phyloP scores from a whole-genome alignment of 2,329 filamentous ascomycete genomes.

The Microcyclospora pomicola region DNA sequence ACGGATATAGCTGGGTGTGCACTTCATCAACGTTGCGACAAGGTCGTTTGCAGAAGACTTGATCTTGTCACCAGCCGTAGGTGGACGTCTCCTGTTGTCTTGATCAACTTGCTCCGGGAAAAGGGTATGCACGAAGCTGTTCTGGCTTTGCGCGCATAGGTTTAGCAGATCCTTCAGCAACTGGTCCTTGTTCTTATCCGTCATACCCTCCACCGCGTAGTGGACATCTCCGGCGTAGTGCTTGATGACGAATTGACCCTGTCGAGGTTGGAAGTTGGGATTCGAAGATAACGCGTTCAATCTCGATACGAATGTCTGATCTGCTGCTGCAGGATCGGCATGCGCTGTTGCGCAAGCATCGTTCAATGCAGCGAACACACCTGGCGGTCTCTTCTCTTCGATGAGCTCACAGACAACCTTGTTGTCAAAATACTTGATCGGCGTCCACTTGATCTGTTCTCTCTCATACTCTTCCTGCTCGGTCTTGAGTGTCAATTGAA shows the following conservation, averaged over 20 bases:
- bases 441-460: constrained; percentile 96
- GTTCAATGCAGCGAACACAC: constrained; percentile 90
- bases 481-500: constrained; percentile 87
- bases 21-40: constrained; percentile 92
- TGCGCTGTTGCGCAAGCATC: constrained; percentile 98
- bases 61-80: constrained; percentile 92
- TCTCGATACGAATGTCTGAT: constrained; percentile 88
- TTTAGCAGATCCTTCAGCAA: constrained; percentile 86
- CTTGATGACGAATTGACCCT: constrained; percentile 96
- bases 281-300: constrained; percentile 79
- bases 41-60: constrained; percentile 87
- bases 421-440: constrained; percentile 99
- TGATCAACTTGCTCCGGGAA: constrained; percentile 92
- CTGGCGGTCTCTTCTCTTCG: constrained; percentile 76
- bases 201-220: constrained; percentile 92
- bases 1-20: constrained; percentile 91
- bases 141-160: constrained; percentile 69
- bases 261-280: constrained; percentile 76
- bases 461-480: constrained; percentile 95
- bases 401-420: constrained; percentile 97
- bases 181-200: constrained; percentile 98
- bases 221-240: constrained; percentile 96
- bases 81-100: constrained; percentile 86
- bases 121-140: constrained; percentile 71
- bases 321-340: constrained; percentile 84